Conservation (phyloP, 2,329 filamentous ascomycete genomes). For the Elsinoe fawcettii region DNA sequence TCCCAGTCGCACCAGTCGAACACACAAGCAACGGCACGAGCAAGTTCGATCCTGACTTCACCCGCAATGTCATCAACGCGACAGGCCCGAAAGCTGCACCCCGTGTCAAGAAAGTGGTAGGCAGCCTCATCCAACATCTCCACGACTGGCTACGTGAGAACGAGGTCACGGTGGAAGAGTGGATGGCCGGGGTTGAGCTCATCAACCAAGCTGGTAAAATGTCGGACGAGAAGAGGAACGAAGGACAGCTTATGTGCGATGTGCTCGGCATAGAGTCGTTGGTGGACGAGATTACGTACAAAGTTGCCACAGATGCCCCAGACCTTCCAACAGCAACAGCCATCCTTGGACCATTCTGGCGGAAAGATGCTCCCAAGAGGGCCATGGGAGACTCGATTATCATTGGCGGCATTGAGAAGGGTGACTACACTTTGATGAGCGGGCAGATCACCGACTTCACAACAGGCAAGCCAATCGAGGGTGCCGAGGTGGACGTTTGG, state of each 20-base stretch:
- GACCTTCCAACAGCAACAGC: constrained; percentile 60
- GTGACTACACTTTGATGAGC: constrained; percentile 56
- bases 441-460: constrained; percentile 51
- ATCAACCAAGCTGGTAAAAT: constrained; percentile 57
- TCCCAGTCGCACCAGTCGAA: constrained; percentile 5
- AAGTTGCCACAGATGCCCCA: constrained; percentile 46
- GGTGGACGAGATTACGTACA: constrained; percentile 75
- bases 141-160: constrained; percentile 54
- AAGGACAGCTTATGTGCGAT: constrained; percentile 54
- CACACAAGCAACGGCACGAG: neutral
- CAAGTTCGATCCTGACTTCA: constrained; percentile 28
- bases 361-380: constrained; percentile 60
- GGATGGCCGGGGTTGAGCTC: constrained; percentile 48
- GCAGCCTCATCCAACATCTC: constrained; percentile 46
- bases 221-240: constrained; percentile 55
- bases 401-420: constrained; percentile 39
- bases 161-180: constrained; percentile 52
- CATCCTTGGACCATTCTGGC: constrained; percentile 81
- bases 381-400: constrained; percentile 64
- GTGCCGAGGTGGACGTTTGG: constrained; percentile 68
- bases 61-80: constrained; percentile 30
- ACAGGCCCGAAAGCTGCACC: constrained; percentile 30
- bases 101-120: constrained; percentile 35
- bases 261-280: constrained; percentile 52
- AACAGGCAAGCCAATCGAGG: constrained; percentile 57